Percentiles rank a stretch among this genome's conserved stretches.
Conservation (phyloP, 2,329 filamentous ascomycete species). For the Xylaria sp. region DNA sequence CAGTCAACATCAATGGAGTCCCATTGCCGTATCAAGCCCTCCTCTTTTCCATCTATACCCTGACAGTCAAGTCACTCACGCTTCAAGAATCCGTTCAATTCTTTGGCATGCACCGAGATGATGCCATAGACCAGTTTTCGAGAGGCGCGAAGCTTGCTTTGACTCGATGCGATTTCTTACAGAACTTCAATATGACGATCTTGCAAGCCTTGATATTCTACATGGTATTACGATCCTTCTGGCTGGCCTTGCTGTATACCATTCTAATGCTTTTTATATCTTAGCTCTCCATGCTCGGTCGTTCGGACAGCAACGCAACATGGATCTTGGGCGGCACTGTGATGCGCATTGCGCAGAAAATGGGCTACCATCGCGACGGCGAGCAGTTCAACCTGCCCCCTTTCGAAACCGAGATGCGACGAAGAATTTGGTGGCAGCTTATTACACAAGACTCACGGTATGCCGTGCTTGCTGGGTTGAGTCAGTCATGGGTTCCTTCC, state of each 20-base stretch:
- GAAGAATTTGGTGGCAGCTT: conserved; percentile 40
- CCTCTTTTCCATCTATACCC: conserved; percentile 44
- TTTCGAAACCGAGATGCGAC: conserved; percentile 40
- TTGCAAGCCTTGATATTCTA: conserved; percentile 35
- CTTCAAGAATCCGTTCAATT: conserved; percentile 34
- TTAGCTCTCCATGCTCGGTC: conserved; percentile 17
- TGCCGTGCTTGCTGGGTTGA: conserved; percentile 25
- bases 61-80: conserved; percentile 38
- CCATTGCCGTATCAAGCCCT: conserved; percentile 38
- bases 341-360: conserved; percentile 38
- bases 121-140: conserved; percentile 21
- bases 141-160: conserved; percentile 20
- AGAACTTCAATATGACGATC: conserved; percentile 30
- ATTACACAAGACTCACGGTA: conserved; percentile 30
- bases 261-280: background rate
- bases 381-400: conserved; percentile 32
- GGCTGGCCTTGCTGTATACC: background rate
- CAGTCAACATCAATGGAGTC: conserved; percentile 37
- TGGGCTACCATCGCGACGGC: conserved; percentile 39
- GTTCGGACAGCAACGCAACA: conserved; percentile 20
- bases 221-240: conserved; percentile 13
- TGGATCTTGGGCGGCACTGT: conserved; percentile 35
- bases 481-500: conserved; percentile 20
- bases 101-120: conserved; percentile 15
- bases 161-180: conserved; percentile 31